A percentile compares a stretch with the other conserved stretches of the same genome.
phyloP scores from a whole-genome alignment of 768 basidiomycete species.

The Tylopilus vinaceipallidus region DNA sequence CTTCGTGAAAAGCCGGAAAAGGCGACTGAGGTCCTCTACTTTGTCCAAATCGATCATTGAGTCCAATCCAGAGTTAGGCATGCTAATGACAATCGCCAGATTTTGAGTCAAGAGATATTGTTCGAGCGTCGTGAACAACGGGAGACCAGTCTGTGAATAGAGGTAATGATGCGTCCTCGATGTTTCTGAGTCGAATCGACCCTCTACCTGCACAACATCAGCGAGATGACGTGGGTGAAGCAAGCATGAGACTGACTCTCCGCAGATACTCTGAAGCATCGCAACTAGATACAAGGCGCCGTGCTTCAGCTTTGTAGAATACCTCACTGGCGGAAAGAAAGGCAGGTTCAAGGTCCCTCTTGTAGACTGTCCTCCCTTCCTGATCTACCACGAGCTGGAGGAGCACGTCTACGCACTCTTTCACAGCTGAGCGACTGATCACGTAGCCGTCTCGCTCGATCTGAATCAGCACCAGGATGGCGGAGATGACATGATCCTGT shows the following conservation, averaged over 20 bases:
- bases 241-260: constrained; percentile 49
- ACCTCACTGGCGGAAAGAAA: constrained; percentile 72
- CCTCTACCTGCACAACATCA: constrained; percentile 60
- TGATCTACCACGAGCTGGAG: constrained; percentile 58
- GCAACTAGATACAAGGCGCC: constrained; percentile 64
- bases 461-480: constrained; percentile 84
- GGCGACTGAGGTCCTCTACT: constrained; percentile 67
- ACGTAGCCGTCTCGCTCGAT: constrained; percentile 89
- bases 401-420: constrained; percentile 85
- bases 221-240: not conserved
- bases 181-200: constrained; percentile 78
- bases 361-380: constrained; percentile 65
- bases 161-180: constrained; percentile 85
- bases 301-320: constrained; percentile 80
- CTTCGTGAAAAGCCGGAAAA: constrained; percentile 73
- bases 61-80: constrained; percentile 83
- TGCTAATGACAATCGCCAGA: constrained; percentile 67
- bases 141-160: constrained; percentile 64
- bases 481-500: constrained; percentile 74
- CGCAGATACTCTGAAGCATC: constrained; percentile 82
- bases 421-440: constrained; percentile 89
- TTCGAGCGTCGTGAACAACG: constrained; percentile 75
- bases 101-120: constrained; percentile 76
- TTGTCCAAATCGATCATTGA: constrained; percentile 83
- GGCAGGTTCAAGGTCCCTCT: constrained; percentile 77